Base-by-base conservation (phyloP, 257 asterid genomes). In the Oldenlandia corymbosa region DNA sequence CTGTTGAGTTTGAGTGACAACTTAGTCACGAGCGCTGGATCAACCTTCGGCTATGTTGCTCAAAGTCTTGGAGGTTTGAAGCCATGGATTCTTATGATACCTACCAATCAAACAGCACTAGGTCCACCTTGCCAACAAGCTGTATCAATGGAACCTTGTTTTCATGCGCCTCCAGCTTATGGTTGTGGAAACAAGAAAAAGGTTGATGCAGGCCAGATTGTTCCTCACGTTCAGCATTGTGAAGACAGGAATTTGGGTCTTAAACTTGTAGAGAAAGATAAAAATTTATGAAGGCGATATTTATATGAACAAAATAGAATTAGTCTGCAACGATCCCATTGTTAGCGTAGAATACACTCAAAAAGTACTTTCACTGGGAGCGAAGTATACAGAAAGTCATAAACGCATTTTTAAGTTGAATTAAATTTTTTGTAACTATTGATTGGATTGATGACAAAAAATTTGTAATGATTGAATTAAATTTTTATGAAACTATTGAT, bases 31-130 rank as follows among this genome's bases (percentile, higher is more conserved):
- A 90, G 90, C 51, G 75, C 91, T 16, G 81, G 85, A 87, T 87
- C 95, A 1, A 90, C 95, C 31, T 90, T 87, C 41, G 97, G 97
- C 6, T 90, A 87, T 65, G 95, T 87, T 66, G 97, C 95, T 36
- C 94, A 90, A 53, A 83, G 97, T 42, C 90, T 87, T 21, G 95
- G 97, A 53, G 94, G 87, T 43, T 7, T 87, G 71, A 83, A 68
- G 79, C 95, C 95, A 1, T 90, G 94, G 95, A 83, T 90, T 72
- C 75, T 90, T 12, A 68, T 73, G 77, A 81, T 77, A 85, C 73
- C 89, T 5, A 79, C 79, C 28, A 83, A 85, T 67, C 59, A 30
- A 48, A 76, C 79, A 14, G 78, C 70, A 11, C 91, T 85, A 0
- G 51, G 87, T 26, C 97, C 84, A 0, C 79, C 89, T 0, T 90